Percentiles rank a stretch among this genome's conserved stretches.
phyloP scores from a whole-genome alignment of 2,329 filamentous ascomycete genomes.

The Penicillium sp. region DNA sequence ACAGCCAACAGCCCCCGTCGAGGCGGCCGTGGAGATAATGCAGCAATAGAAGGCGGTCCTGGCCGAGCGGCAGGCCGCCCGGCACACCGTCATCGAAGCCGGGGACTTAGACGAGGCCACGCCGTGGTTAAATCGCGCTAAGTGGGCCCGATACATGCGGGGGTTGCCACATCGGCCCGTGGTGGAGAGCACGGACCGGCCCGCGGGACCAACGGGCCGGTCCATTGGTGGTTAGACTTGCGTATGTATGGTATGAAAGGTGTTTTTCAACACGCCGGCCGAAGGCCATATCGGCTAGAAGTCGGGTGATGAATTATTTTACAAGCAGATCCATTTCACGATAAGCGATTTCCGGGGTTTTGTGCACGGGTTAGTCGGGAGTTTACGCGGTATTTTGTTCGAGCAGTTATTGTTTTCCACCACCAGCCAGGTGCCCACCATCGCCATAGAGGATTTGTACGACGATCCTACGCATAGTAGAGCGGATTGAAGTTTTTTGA shows the following conservation, averaged over 20 bases:
- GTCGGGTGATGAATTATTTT: background rate
- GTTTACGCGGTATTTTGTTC: background rate
- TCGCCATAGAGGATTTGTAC: background rate
- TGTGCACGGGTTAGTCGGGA: background rate
- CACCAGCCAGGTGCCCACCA: background rate
- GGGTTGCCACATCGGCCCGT: background rate
- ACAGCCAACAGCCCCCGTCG: too few relatives aligned
- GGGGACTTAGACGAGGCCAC: constrained; percentile 1
- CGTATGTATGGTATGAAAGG: background rate
- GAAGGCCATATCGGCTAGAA: constrained; percentile 1
- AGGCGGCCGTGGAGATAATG: too few relatives aligned
- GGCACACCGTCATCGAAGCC: too few relatives aligned
- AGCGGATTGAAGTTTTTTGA: background rate
- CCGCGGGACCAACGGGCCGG: background rate
- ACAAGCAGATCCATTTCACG: constrained; percentile 1
- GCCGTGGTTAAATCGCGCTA: background rate
- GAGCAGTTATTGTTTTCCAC: too few relatives aligned
- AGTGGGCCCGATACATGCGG: background rate
- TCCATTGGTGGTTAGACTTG: constrained; percentile 4
- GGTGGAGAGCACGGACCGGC: too few relatives aligned
- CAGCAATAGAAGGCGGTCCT: too few relatives aligned
- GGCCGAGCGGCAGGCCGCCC: too few relatives aligned
- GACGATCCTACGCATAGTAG: background rate
- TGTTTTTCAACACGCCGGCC: constrained; percentile 1
- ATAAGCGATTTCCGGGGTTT: constrained; percentile 1